Evolutionary conservation across 2,329 filamentous ascomycete species (phyloP).

Genomic region (Calonectria pseudoreteaudii): DNA sequence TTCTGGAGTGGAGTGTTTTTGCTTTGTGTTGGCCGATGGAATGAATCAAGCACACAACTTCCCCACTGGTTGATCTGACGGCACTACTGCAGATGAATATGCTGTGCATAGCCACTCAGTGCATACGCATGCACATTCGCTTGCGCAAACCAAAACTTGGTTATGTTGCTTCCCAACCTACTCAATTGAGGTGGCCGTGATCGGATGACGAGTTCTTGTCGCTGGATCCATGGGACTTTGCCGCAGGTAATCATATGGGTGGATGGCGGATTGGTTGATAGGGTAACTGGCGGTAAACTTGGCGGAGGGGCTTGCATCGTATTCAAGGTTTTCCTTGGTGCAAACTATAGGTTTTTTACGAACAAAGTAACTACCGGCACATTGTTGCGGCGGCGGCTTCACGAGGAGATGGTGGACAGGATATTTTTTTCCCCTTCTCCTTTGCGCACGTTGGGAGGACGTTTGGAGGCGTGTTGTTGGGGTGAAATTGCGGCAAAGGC

Average conservation of each 20-base stretch:
- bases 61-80: background rate
- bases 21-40: background rate
- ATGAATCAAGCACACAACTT: background rate
- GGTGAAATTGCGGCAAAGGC: background rate
- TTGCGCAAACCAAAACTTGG: background rate
- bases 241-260: background rate
- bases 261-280: slow-evolving; percentile 32
- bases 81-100: background rate
- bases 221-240: background rate
- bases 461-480: slow-evolving; percentile 2
- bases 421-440: background rate
- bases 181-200: background rate
- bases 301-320: background rate
- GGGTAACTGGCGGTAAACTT: slow-evolving; percentile 28
- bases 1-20: background rate
- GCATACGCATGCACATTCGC: background rate
- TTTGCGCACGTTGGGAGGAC: background rate
- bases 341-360: background rate
- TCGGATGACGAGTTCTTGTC: background rate
- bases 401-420: background rate
- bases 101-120: background rate
- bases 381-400: background rate
- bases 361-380: background rate
- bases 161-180: background rate
- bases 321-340: background rate